Evolutionary conservation across 805 yeast genomes (phyloP), one percentile per base, ranked within the genome.

Genomic region (Candida golubevii): DNA sequence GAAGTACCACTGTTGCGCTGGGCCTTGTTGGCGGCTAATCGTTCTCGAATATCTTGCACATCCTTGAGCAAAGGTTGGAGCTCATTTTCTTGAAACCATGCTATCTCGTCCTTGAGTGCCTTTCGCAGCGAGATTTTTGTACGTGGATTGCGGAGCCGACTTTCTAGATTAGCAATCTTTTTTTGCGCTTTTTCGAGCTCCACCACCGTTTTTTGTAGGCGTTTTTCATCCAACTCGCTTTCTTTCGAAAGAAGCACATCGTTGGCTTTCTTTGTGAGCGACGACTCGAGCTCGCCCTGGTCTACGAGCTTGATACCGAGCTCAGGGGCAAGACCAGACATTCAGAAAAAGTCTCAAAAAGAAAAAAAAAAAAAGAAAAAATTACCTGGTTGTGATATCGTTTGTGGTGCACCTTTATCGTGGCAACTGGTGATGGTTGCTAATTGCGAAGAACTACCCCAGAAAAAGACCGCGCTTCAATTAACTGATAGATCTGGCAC

Each of bases 201-300:
- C 36, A 70, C 72, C 14, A 63, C 59, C 0, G 95, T 74, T 58
- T 88, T 87, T 13, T 77, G 81, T n/a, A 90, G 67, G 47, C 98
- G 72, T 49, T 80, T 83, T 46, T 72, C 67, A 54, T 93, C 99
- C 34, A 84, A 67, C 52, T 85, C 96, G 1, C 77, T 64, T 39
- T 87, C 89, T 41, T 82, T 80, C 33, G 72, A 63, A 1, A 75
- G 66, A 39, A 90, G 72, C 4, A 78, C 79, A 43, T 69, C 67
- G 48, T 82, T 80, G 0, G 97, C 96, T 63, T 78, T 69, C 30
- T 71, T 69, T 13, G 88, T 88, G 30, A 91, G 82, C 45, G 77
- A 70, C 38, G 78, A 67, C 57, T 90, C 99, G n/a, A 91, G 63
- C 8, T 82, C 81, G 42, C 78, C 81, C 61, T 93, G 98, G 54